Conservation (phyloP, 805 yeast species). For the Kregervanrija pseudodelftensis region DNA sequence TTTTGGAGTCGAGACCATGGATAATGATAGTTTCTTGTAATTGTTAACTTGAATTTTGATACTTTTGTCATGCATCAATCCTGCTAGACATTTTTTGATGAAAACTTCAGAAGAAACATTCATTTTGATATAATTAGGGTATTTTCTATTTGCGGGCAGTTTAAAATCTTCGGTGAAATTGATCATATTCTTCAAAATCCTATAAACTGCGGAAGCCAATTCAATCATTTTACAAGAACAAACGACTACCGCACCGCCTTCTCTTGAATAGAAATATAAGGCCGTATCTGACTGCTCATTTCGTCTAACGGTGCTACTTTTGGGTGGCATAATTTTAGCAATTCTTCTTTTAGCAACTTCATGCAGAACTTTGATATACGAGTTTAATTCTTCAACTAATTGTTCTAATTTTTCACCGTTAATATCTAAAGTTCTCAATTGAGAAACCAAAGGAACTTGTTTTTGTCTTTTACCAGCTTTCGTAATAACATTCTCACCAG, state of each 20-base stretch:
- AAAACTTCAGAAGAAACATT: slow-evolving; percentile 54
- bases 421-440: slow-evolving; percentile 47
- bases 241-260: slow-evolving; percentile 44
- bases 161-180: slow-evolving; percentile 57
- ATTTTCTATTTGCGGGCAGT: slow-evolving; percentile 50
- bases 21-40: slow-evolving; percentile 7
- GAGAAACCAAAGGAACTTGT: slow-evolving; percentile 13
- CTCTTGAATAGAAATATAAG: slow-evolving; percentile 49
- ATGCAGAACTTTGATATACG: slow-evolving; percentile 57
- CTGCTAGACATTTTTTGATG: slow-evolving; percentile 53
- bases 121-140: slow-evolving; percentile 56
- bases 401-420: slow-evolving; percentile 34
- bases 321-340: slow-evolving; percentile 8
- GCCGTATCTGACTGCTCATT: neutral
- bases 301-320: slow-evolving; percentile 2
- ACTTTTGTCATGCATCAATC: slow-evolving; percentile 40
- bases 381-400: slow-evolving; percentile 56
- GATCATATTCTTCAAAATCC: slow-evolving; percentile 43
- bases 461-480: slow-evolving; percentile 26
- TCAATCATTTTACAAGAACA: slow-evolving; percentile 41
- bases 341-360: slow-evolving; percentile 20
- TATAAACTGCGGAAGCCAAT: slow-evolving; percentile 38
- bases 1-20: slow-evolving; percentile 5
- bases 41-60: slow-evolving; percentile 22
- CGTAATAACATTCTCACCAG: slow-evolving; percentile 8